Evolutionary conservation across 2,329 filamentous ascomycete species (phyloP).

Genomic region (Exophiala oligosperma): DNA sequence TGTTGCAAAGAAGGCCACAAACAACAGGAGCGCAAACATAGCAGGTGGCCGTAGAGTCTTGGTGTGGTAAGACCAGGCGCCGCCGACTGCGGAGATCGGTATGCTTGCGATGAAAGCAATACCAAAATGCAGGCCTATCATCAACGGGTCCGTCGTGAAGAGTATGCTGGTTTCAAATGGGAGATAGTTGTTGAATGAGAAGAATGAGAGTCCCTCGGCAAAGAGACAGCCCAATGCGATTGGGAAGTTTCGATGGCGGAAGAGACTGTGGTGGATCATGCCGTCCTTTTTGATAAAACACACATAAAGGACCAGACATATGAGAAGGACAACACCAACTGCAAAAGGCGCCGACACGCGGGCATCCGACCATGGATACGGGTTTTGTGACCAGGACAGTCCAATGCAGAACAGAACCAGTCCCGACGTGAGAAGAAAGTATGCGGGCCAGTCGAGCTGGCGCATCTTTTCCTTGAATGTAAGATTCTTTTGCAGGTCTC

Average conservation of each 20-base stretch:
- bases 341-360: conserved; percentile 53
- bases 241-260: conserved; percentile 34
- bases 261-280: conserved; percentile 47
- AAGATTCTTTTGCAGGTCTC: conserved; percentile 4
- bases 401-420: conserved; percentile 51
- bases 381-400: conserved; percentile 57
- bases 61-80: too few species aligned
- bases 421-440: conserved; percentile 3
- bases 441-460: conserved; percentile 17
- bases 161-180: too few species aligned
- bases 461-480: conserved; percentile 8
- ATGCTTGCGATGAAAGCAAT: too few species aligned
- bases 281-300: conserved; percentile 55
- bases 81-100: too few species aligned
- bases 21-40: too few species aligned
- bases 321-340: conserved; percentile 45
- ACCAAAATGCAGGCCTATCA: too few species aligned
- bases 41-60: too few species aligned
- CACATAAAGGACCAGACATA: conserved; percentile 53
- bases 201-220: too few species aligned
- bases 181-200: too few species aligned
- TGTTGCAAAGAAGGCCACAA: too few species aligned
- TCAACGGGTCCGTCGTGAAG: too few species aligned
- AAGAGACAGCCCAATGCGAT: too few species aligned
- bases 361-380: conserved; percentile 53